Conservation (phyloP, 345 rosid species). For the Crucihimalaya himalaica region DNA sequence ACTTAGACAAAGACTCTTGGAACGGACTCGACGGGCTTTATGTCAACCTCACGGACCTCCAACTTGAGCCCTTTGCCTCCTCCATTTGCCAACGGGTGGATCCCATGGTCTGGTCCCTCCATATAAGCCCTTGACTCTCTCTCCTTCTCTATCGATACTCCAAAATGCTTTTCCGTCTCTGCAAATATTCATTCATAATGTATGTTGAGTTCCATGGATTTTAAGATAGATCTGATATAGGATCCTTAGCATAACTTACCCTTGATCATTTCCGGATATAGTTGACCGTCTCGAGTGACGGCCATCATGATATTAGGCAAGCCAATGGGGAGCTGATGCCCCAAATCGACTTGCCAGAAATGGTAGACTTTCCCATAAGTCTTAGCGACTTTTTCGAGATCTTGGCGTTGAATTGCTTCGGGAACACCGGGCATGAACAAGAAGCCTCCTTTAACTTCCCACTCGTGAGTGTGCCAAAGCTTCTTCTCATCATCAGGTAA, state of each 20-base stretch:
- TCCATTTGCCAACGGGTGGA: constrained; percentile 74
- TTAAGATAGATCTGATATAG: not conserved
- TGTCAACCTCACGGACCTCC: constrained; percentile 56
- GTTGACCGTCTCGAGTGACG: constrained; percentile 67
- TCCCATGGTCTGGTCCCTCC: constrained; percentile 63
- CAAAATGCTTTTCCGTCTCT: constrained; percentile 56
- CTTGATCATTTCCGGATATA: constrained; percentile 48
- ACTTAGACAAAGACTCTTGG: constrained; percentile 61
- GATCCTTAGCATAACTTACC: constrained; percentile 31
- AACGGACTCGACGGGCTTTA: constrained; percentile 51
- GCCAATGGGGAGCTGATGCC: constrained; percentile 72
- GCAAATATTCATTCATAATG: constrained; percentile 8
- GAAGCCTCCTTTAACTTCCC: constrained; percentile 79
- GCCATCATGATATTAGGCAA: constrained; percentile 80
- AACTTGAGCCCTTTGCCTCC: constrained; percentile 60
- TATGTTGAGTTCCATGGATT: not conserved
- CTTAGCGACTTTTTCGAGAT: constrained; percentile 64
- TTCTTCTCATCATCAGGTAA: constrained; percentile 73
- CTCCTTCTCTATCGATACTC: constrained; percentile 52
- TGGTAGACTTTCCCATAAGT: constrained; percentile 75
- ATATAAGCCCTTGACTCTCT: constrained; percentile 55
- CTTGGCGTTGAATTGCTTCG: constrained; percentile 57
- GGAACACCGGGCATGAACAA: constrained; percentile 77
- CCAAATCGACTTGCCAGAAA: constrained; percentile 88
- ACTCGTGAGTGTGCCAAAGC: constrained; percentile 77